A percentile compares a stretch with the other conserved stretches of the same genome.
phyloP scores from a whole-genome alignment of 2,329 filamentous ascomycete species.

The Xylariaceae sp. region DNA sequence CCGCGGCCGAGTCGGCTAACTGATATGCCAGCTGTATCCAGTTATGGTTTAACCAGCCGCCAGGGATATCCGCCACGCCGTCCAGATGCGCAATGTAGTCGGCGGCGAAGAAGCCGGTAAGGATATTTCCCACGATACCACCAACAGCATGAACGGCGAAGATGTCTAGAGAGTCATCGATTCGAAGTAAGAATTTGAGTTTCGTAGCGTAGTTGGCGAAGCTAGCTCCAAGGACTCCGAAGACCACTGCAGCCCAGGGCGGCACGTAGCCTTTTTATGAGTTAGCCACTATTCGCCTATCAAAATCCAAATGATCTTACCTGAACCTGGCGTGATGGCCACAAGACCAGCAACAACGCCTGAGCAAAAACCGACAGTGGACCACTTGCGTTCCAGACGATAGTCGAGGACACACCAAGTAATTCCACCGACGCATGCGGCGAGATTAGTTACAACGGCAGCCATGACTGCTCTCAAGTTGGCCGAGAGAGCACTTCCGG shows the following conservation, averaged over 20 bases:
- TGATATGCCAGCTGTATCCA: slow-evolving; percentile 87
- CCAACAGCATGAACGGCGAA: slow-evolving; percentile 84
- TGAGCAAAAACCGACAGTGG: slow-evolving; percentile 90
- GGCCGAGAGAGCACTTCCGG: slow-evolving; percentile 79
- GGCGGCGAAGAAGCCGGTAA: slow-evolving; percentile 83
- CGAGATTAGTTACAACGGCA: slow-evolving; percentile 83
- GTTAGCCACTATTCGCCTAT: slow-evolving; percentile 10
- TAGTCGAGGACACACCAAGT: slow-evolving; percentile 93
- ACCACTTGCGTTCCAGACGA: slow-evolving; percentile 88
- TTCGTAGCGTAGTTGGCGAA: slow-evolving; percentile 91
- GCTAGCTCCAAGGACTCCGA: slow-evolving; percentile 75
- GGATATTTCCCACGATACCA: slow-evolving; percentile 78
- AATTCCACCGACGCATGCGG: slow-evolving; percentile 83
- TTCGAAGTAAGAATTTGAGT: slow-evolving; percentile 80
- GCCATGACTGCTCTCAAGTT: slow-evolving; percentile 89
- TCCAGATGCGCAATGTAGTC: slow-evolving; percentile 86
- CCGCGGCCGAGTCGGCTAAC: slow-evolving; percentile 79
- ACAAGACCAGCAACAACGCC: slow-evolving; percentile 88
- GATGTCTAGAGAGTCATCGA: slow-evolving; percentile 88
- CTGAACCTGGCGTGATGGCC: slow-evolving; percentile 86
- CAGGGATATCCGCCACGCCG: slow-evolving; percentile 68
- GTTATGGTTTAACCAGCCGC: slow-evolving; percentile 84
- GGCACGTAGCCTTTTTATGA: slow-evolving; percentile 69
- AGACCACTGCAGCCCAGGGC: slow-evolving; percentile 82
- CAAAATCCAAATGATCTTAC: slow-evolving; percentile 44